Conservation (phyloP, 345 rosid genomes). For the Rhodamnia argentea region DNA sequence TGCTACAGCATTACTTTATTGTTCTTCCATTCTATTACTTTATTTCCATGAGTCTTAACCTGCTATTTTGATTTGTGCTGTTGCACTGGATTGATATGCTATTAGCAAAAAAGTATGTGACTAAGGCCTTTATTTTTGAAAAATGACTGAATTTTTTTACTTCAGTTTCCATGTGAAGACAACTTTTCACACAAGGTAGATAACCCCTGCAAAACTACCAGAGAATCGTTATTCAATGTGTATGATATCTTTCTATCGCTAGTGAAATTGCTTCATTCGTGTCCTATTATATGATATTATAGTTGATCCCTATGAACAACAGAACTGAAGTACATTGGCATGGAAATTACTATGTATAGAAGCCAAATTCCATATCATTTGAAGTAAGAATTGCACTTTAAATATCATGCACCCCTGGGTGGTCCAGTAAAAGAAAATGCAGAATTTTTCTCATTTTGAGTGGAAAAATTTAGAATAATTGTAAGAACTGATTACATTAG, state of each 20-base stretch:
- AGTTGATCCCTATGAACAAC: not conserved
- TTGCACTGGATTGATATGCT: not conserved
- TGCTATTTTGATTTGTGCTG: not conserved
- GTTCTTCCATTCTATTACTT: not conserved
- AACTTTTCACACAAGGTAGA: not conserved
- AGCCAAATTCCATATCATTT: not conserved
- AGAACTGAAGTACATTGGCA: not conserved
- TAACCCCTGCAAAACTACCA: not conserved
- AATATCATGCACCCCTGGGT: not conserved
- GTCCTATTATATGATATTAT: not conserved
- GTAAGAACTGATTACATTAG: not conserved
- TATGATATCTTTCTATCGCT: not conserved
- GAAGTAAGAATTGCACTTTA: not conserved
- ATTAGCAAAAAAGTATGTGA: not conserved
- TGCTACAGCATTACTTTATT: not conserved
- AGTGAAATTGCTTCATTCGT: not conserved
- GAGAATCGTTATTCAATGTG: not conserved
- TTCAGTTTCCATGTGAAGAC: not conserved
- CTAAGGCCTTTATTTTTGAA: not conserved
- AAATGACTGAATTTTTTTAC: not conserved
- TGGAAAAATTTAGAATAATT: not conserved
- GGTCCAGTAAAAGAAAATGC: not conserved
- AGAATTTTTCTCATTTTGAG: not conserved
- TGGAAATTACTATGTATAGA: not conserved
- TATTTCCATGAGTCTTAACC: not conserved